Evolutionary conservation across 164 flowering plant genomes (phyloP).

Genomic region (Tetracentron sinense): DNA sequence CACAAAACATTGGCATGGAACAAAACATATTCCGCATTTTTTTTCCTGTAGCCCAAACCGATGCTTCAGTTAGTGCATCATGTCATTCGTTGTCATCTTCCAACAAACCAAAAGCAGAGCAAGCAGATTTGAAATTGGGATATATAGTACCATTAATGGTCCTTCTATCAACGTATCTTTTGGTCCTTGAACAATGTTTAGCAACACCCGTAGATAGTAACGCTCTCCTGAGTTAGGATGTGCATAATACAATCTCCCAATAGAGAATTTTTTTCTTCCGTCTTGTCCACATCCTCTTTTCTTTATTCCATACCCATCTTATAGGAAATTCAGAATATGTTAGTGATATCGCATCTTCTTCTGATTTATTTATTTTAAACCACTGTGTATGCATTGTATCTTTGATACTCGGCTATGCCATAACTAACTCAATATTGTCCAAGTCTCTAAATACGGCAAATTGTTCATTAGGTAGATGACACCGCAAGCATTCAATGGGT

Average conservation of each 20-base stretch:
- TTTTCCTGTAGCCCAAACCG: too few species aligned
- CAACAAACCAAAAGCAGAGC: neutral
- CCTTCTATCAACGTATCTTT: neutral
- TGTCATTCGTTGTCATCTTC: conserved; percentile 3
- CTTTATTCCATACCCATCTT: neutral
- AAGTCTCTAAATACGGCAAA: neutral
- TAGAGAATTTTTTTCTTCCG: neutral
- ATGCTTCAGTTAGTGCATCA: neutral
- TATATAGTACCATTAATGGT: neutral
- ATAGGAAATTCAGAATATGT: neutral
- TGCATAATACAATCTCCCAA: neutral
- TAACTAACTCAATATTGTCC: neutral
- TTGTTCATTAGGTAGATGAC: neutral
- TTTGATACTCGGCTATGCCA: neutral
- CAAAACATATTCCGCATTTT: too few species aligned
- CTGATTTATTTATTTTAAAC: neutral
- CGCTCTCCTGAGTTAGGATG: neutral
- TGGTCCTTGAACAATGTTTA: neutral
- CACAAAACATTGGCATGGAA: neutral
- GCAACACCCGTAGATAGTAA: neutral
- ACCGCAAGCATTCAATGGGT: too few species aligned
- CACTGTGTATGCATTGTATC: neutral
- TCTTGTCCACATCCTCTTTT: neutral
- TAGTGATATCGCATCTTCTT: neutral
- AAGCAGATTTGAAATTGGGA: neutral